phyloP scores from a whole-genome alignment of 73 alveolate species.

The Paramecium primaurelia region DNA sequence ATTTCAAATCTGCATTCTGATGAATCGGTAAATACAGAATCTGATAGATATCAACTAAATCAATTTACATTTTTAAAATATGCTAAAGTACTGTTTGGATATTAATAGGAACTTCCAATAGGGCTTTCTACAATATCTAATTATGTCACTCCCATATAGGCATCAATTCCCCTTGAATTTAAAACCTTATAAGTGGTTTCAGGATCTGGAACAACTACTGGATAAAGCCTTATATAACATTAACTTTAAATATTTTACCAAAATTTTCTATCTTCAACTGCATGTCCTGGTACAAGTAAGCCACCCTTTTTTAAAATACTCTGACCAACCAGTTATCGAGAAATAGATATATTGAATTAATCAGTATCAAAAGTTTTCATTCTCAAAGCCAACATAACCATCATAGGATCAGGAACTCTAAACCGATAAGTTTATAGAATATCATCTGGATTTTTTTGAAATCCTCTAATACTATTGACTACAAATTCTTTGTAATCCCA shows the following conservation, averaged over 20 bases:
- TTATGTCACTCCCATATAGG: slow-evolving; percentile 77
- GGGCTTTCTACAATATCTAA: slow-evolving; percentile 70
- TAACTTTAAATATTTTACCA: slow-evolving; percentile 51
- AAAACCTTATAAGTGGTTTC: slow-evolving; percentile 55
- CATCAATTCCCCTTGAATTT: slow-evolving; percentile 79
- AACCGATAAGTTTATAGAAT: slow-evolving; percentile 6
- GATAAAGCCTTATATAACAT: slow-evolving; percentile 65
- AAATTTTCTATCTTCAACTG: slow-evolving; percentile 61
- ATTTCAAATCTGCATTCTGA: slow-evolving; percentile 50
- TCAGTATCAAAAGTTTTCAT: slow-evolving; percentile 34
- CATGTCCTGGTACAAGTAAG: slow-evolving; percentile 71
- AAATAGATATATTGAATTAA: background rate
- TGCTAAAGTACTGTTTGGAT: slow-evolving; percentile 45
- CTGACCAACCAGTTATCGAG: slow-evolving; percentile 6
- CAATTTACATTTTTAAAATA: slow-evolving; percentile 47
- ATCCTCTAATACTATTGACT: slow-evolving; percentile 24
- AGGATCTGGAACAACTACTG: slow-evolving; percentile 73
- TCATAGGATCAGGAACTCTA: slow-evolving; percentile 47
- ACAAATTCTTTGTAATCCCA: slow-evolving; percentile 51
- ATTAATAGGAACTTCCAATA: slow-evolving; percentile 61
- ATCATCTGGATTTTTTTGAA: background rate
- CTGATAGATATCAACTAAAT: background rate
- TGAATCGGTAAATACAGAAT: slow-evolving; percentile 60
- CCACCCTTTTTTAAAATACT: slow-evolving; percentile 57
- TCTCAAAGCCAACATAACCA: slow-evolving; percentile 19